Evolutionary conservation across 163 green algal genomes (phyloP), one percentile per base, ranked within the genome.

Genomic region (Picocystis sp.): DNA sequence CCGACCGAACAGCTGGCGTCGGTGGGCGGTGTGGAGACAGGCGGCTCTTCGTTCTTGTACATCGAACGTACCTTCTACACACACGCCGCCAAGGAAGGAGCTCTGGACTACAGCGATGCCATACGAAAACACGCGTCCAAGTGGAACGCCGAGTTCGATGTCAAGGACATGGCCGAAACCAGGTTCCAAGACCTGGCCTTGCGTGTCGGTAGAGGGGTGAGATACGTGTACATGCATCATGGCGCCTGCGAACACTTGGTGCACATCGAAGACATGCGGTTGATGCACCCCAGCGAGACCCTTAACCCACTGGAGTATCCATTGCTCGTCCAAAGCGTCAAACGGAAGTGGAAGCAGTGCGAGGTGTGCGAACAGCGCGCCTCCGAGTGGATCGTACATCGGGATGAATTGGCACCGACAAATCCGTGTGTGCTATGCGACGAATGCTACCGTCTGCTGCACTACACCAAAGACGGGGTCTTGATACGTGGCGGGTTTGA

Each of bases 191-290:
- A 58, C 38, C 34, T 60, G 10, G 34, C 21, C 17, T n/a, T 57
- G 38, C 35, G 21, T 44, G n/a, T 57, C 14, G 53, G 53, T 11
- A 17, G 3, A 11, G 53, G 35, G 22, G 25, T n/a, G 13, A 3
- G 21, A 19, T 57, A 57, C 53, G 53, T 60, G 35, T 60, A 60
- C 53, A 54, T 44, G 43, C 53, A 60, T 34, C 53, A 60, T 44
- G 53, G 53, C 33, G 50, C 43, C 35, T 60, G 53, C 35, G 53
- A 60, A 45, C 53, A 60, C 53, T 24, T 48, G 47, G 15, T 54
- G 17, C 25, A 33, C 47, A 45, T 54, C 19, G 25, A 54, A 33
- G 47, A 54, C 47, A 33, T 54, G 17, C 25, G 47, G 13, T 6
- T 23, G 25, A 35, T 29, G 47, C 47, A 54, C 35, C 35, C 22